Conservation (phyloP, 805 yeast genomes). For the Alloascoidea hylecoeti region DNA sequence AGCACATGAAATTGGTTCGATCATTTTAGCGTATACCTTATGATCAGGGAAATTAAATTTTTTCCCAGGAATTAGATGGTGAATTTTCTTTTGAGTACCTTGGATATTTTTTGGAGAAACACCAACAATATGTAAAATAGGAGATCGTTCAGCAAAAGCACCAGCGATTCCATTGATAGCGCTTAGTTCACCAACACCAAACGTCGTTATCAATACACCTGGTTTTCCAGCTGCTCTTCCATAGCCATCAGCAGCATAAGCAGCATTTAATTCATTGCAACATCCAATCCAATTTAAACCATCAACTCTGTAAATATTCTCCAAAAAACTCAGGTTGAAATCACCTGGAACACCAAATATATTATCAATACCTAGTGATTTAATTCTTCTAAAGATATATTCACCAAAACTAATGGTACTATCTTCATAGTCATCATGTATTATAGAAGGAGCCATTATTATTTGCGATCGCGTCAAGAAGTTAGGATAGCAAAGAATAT, state of each 20-base stretch:
- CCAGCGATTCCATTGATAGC: constrained; percentile 85
- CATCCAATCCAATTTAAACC: constrained; percentile 65
- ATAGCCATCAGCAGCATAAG: constrained; percentile 91
- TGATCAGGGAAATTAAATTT: constrained; percentile 41
- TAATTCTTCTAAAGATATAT: constrained; percentile 43
- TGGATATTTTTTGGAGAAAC: constrained; percentile 68
- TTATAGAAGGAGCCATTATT: too few relatives aligned
- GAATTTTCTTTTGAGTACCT: constrained; percentile 25
- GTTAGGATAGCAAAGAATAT: too few relatives aligned
- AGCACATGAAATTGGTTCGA: constrained; percentile 55
- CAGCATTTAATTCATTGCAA: constrained; percentile 81
- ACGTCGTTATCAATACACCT: constrained; percentile 69
- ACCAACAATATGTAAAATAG: constrained; percentile 74
- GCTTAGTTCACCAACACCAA: constrained; percentile 82
- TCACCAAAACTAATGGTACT: constrained; percentile 34
- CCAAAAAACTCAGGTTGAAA: constrained; percentile 45
- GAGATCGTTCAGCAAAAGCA: constrained; percentile 81
- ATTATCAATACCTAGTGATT: constrained; percentile 38
- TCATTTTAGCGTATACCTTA: constrained; percentile 61
- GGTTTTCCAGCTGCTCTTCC: constrained; percentile 80
- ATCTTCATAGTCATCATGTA: too few relatives aligned
- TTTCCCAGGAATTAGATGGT: constrained; percentile 21
- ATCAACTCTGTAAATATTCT: constrained; percentile 41
- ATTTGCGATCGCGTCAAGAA: too few relatives aligned
- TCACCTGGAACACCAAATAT: constrained; percentile 52